These are phyloP conservation scores for Gossypium stocksii DNA, from an alignment of 345 rosid species.

Conservation along the genomic window DNA sequence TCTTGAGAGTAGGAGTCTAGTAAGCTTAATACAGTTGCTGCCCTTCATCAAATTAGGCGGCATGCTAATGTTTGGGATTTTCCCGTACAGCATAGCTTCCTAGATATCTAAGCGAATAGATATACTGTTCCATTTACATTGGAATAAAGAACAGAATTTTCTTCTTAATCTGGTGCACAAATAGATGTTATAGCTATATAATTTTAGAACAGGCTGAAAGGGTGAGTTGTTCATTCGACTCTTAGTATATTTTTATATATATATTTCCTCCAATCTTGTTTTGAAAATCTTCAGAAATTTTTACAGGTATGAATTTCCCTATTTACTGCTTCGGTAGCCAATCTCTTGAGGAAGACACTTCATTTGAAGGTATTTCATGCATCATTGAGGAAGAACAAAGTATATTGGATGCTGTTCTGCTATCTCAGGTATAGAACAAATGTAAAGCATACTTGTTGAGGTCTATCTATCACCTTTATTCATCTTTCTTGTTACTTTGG, in stretches of 20 bases:
- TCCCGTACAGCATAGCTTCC: background rate
- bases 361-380: constrained; percentile 7
- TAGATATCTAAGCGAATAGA: background rate
- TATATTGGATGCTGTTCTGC: constrained; percentile 32
- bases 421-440: constrained; percentile 26
- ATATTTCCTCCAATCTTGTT: background rate
- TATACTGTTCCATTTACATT: background rate
- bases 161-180: background rate
- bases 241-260: background rate
- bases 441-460: background rate
- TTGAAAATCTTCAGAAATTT: constrained; percentile 1
- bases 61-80: background rate
- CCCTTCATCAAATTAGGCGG: background rate
- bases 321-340: constrained; percentile 26
- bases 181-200: background rate
- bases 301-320: constrained; percentile 26
- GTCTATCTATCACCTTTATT: background rate
- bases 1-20: no score
- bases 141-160: background rate
- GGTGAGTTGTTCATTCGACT: background rate
- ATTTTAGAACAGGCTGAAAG: background rate
- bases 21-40: background rate
- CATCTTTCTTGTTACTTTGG: constrained; percentile 17
- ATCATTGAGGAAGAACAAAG: constrained; percentile 27
- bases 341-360: constrained; percentile 17